These are phyloP conservation scores for Gonapodya prolifera DNA, from an alignment of 192 early-diverging fungal genomes.

Conservation along the genomic window DNA sequence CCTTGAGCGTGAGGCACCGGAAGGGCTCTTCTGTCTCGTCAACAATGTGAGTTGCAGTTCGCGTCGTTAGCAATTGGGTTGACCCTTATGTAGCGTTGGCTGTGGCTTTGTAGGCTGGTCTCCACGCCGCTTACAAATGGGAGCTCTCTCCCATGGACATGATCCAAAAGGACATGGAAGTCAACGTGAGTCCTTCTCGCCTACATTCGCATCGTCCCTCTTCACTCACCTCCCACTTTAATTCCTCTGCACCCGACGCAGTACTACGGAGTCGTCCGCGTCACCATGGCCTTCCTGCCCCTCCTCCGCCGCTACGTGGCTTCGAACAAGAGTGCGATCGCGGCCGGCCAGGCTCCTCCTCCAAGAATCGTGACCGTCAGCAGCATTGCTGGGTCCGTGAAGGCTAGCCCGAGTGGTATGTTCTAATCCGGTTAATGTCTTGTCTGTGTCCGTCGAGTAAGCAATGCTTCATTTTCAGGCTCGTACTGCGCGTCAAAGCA, in stretches of 20 bases:
- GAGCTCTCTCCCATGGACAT: neutral
- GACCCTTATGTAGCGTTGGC: neutral
- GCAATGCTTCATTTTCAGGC: neutral
- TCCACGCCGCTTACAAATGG: conserved; percentile 4
- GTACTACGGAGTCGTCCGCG: conserved; percentile 1
- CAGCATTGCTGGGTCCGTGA: neutral
- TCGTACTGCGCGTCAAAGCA: conserved; percentile 1
- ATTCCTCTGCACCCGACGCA: neutral
- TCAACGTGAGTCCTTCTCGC: neutral
- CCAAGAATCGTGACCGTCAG: neutral
- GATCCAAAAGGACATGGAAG: conserved; percentile 1
- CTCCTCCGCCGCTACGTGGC: neutral
- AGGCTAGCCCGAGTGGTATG: neutral
- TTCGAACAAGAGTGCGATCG: neutral
- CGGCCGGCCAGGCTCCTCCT: neutral
- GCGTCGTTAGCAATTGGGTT: neutral
- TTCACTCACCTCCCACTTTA: too few relatives aligned
- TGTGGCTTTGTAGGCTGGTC: neutral
- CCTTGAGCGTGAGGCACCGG: neutral
- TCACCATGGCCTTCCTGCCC: neutral
- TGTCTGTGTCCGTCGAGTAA: too few relatives aligned
- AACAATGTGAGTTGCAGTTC: neutral
- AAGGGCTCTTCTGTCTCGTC: neutral
- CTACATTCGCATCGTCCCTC: too few relatives aligned
- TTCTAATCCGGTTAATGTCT: too few relatives aligned